Base-by-base conservation (phyloP, 345 rosid genomes). In the Dimocarpus longan region DNA sequence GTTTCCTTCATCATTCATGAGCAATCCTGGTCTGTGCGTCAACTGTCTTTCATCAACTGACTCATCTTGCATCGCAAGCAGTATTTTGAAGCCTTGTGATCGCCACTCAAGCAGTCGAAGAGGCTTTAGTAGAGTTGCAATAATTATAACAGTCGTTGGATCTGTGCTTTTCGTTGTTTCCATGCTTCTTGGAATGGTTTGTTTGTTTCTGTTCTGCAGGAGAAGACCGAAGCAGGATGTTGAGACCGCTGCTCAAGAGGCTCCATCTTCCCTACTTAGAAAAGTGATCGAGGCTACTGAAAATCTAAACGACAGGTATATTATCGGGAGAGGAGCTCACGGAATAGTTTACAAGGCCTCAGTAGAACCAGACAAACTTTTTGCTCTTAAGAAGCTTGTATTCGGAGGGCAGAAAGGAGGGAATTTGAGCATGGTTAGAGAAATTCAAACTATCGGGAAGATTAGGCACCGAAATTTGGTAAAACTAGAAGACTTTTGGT, bases 301-400 rank as follows among this genome's bases (percentile, higher is more conserved):
- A 71, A 92, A 94, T 73, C 91, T 94, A 12, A 79, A 82, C 39
- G 95, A 88, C 50, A 87, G 70, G 71, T 86, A 88, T 65, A 84
- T 90, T 79, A 85, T 94, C 10, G 98, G 97, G 37, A 90, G 83
- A 80, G 98, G 97, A 78, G 90, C 89, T 24, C 98, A 94, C 54
- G 98, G 98, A 72, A 83, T 85, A 48, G 93, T 95, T 11, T 95
- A 87, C 72, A 93, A 86, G 85, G 97, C 90, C 37, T 78, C 84
- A 15, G 24, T 93, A 73, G 85, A 80, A 6, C 84, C 87, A 1
- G 87, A 86, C 28, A 50, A 84, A 28, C 82, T 80, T 40, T 93
- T 83, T 73, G 98, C 97, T 2, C 86, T 87, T 11, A 94, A 94
- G 83, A 91, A 84, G 84, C 84, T 94, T 42, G 74, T 24, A 48